phyloP scores from a whole-genome alignment of 1,139 yeast species.

The Lodderomyces theae region DNA sequence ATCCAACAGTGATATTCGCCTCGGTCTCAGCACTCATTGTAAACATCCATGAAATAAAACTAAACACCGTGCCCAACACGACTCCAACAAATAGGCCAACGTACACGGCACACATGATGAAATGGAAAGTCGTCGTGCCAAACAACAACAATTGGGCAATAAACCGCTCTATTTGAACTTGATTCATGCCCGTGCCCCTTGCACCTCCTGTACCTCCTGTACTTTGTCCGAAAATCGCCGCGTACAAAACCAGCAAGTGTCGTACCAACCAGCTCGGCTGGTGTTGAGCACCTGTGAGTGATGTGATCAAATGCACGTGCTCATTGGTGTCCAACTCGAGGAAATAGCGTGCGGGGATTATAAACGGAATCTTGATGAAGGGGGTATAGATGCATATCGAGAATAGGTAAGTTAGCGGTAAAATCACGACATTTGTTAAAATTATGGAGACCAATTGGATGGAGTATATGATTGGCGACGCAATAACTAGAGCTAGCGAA shows the following conservation, averaged over 20 bases:
- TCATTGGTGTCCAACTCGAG: background rate
- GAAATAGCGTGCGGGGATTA: background rate
- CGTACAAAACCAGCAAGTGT: background rate
- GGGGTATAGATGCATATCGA: conserved; percentile 2
- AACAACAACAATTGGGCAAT: conserved; percentile 3
- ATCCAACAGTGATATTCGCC: background rate
- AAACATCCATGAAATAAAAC: conserved; percentile 4
- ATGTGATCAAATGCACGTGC: background rate
- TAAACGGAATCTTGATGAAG: background rate
- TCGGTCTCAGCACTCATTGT: conserved; percentile 1
- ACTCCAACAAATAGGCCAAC: conserved; percentile 1
- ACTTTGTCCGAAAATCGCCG: background rate
- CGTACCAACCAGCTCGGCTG: background rate
- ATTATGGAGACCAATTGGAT: background rate
- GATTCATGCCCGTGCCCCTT: too few species aligned
- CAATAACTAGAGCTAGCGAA: background rate
- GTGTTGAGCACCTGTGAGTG: background rate
- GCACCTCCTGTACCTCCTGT: too few species aligned
- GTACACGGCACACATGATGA: conserved; percentile 1
- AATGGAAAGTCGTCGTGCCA: conserved; percentile 4
- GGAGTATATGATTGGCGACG: background rate
- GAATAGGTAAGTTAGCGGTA: background rate
- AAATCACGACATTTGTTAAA: background rate
- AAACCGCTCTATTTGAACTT: conserved; percentile 1
- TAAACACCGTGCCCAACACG: background rate